Evolutionary conservation across 106 monocot genomes (phyloP), one percentile per base, ranked within the genome.

Genomic region (Hemerocallis citrina): DNA sequence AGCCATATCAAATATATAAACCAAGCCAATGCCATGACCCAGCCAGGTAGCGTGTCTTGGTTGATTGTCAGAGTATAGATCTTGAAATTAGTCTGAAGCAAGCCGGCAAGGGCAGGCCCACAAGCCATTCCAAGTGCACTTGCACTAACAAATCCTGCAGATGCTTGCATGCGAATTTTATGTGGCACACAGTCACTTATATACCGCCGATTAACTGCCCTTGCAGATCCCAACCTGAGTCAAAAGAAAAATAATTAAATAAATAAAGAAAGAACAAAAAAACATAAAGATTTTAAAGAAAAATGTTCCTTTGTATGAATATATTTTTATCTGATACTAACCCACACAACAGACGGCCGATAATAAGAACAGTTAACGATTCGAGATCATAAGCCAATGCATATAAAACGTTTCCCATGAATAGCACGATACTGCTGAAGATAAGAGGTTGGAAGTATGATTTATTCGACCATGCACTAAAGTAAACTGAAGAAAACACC

Each of bases 91-190:
- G 74, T 74, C 66, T 92, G 91, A 50, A 98, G 92, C 54, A 98
- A 72, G 22, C 91, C 92, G 74, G 98, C 98, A 64, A 98, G 75
- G 14, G 81, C 98, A 73, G 98, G 98, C 57, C 98, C 98, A 80
- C 88, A 92, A 64, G 98, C 98, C 98, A 98, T 98, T 70, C 98
- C 98, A 66, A 98, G 91, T 62, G 98, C 98, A 85, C 91, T 92
- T 16, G 98, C 88, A 68, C 87, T 92, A 55, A 98, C 98, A 88
- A 98, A 98, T 47, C 79, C 91, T 40, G 98, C 98, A 52, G 98
- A 98, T 64, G 98, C 98, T 75, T 98, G 77, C 74, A 98, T 79
- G 9, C 91, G 81, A 56, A 82, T 77, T 68, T 88, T 92, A 39
- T 72, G 61, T 56, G 98, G 91, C 15, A 98, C 98, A 71, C 98